Percentiles rank a stretch among this genome's conserved stretches.
Evolutionary conservation across 1,284 basidiomycete species (phyloP).

Genomic region (Vanrija sp.): DNA sequence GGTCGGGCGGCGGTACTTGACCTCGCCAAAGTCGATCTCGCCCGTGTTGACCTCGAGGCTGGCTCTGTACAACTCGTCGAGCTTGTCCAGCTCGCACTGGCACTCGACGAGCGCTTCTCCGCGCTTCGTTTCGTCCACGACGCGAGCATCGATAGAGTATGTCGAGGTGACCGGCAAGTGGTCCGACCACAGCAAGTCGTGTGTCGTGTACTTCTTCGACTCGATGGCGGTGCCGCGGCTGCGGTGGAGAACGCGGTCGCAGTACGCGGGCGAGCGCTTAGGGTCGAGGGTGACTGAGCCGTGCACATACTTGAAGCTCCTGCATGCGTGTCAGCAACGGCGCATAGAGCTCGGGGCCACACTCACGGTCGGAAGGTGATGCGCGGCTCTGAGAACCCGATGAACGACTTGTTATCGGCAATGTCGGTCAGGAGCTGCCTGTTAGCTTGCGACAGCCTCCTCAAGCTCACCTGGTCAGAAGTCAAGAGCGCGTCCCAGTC

Average conservation of each 20-base stretch:
- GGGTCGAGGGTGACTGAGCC: conserved; percentile 36
- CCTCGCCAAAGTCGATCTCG: conserved; percentile 49
- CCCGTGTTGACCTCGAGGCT: conserved; percentile 52
- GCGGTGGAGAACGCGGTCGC: conserved; percentile 36
- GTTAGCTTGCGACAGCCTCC: too few species aligned
- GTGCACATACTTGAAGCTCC: conserved; percentile 44
- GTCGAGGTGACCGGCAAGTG: conserved; percentile 37
- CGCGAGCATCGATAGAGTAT: conserved; percentile 19
- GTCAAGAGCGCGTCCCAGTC: conserved; percentile 32
- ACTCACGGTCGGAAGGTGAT: conserved; percentile 41
- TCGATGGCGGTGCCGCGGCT: conserved; percentile 6
- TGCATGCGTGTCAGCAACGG: conserved; percentile 7
- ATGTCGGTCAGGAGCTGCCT: conserved; percentile 34
- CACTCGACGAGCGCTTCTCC: conserved; percentile 45
- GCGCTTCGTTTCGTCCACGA: conserved; percentile 30
- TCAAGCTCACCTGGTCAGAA: conserved; percentile 25
- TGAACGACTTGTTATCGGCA: conserved; percentile 31
- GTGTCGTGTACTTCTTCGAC: conserved; percentile 26
- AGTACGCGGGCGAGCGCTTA: conserved; percentile 40
- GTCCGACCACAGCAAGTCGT: conserved; percentile 43
- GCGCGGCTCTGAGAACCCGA: conserved; percentile 28
- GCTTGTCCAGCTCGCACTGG: conserved; percentile 43
- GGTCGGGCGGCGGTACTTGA: conserved; percentile 25
- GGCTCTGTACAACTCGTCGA: conserved; percentile 51
- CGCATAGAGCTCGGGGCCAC: too few species aligned